A percentile compares a stretch with the other conserved stretches of the same genome.
These are phyloP conservation scores for Nematocida ausubeli DNA, from an alignment of 371 early-diverging fungal species.

Conservation along the genomic window DNA sequence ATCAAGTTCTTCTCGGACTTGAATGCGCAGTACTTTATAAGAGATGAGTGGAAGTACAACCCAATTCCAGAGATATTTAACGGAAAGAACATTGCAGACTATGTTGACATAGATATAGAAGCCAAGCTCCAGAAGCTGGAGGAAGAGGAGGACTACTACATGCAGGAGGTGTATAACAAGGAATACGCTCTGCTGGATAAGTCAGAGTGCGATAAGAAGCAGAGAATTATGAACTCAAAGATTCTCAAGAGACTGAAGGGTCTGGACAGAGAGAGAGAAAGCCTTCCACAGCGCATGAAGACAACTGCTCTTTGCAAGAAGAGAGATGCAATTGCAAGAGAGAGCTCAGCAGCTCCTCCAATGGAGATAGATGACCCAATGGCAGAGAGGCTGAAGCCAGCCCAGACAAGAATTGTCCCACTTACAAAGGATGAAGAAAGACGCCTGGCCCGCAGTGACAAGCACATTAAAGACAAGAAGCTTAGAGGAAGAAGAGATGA, in stretches of 20 bases:
- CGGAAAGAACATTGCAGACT: constrained; percentile 98
- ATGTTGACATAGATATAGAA: constrained; percentile 79
- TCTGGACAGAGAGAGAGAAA: constrained; percentile 24
- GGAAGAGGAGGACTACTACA: constrained; percentile 78
- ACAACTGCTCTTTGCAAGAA: constrained; percentile 43
- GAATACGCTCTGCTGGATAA: constrained; percentile 59
- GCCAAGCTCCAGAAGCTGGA: constrained; percentile 86
- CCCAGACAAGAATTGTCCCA: not conserved
- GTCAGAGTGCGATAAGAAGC: constrained; percentile 60
- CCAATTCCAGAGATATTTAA: constrained; percentile 96
- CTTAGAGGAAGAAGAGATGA: constrained; percentile 41
- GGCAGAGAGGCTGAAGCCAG: not conserved
- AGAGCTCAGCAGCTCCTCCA: not conserved
- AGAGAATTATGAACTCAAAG: constrained; percentile 42
- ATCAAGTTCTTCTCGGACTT: constrained; percentile 38
- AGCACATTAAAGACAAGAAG: constrained; percentile 37
- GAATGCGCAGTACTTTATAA: constrained; percentile 55
- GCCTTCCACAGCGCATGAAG: constrained; percentile 44
- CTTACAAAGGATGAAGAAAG: constrained; percentile 13
- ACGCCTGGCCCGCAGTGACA: constrained; percentile 5
- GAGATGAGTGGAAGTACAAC: constrained; percentile 87
- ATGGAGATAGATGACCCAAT: constrained; percentile 20
- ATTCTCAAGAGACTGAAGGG: constrained; percentile 56
- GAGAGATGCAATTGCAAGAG: constrained; percentile 15
- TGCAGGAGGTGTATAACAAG: constrained; percentile 55